Evolutionary conservation across 441 rosid genomes (phyloP), one percentile per base, ranked within the genome.

Genomic region (Gossypium armourianum): DNA sequence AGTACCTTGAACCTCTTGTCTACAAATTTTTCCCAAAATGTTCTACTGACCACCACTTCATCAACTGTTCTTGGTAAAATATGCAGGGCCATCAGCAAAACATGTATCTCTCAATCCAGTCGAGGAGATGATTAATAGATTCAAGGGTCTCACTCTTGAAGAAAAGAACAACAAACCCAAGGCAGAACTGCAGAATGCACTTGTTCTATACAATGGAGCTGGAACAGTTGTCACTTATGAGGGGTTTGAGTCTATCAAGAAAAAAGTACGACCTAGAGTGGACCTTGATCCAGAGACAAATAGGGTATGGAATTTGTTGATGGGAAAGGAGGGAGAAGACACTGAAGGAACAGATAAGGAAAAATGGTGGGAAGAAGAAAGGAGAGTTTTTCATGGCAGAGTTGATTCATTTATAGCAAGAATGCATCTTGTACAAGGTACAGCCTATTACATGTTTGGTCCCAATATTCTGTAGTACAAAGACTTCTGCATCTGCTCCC

Each of bases 341-440:
- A 65, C 68, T 72, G 81, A 83, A 78, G 88, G 68, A 70, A 81
- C 78, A 69, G 83, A 85, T 69, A 68, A 79, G 70, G 87, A 81
- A 67, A 79, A 85, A 55, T 84, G 95, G 93, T 95, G 98, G 99
- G 88, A 89, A 69, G 90, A 88, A 74, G 96, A 95, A 72, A 83
- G 99, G 68, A 86, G 77, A 73, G 85, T 92, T 78, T 90, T 95
- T 66, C 77, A 64, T 53, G 92, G 96, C 57, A 86, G 98, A 68
- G 97, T 89, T 12, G 85, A 90, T 74, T 88, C 98, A 63, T 95
- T 95, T 79, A 95, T 95, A 50, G 97, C 98, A 74, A 79, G 90
- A 58, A 95, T 95, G 99, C 99, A 90, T 84, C 90, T 90, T 7
- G 95, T 95, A 62, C 99, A 95, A 89, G 99, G 99, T 95, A 78